A percentile compares a stretch with the other conserved stretches of the same genome.
These are phyloP conservation scores for Leptographium lundbergii DNA, from an alignment of 2,329 filamentous ascomycete species.

Conservation along the genomic window DNA sequence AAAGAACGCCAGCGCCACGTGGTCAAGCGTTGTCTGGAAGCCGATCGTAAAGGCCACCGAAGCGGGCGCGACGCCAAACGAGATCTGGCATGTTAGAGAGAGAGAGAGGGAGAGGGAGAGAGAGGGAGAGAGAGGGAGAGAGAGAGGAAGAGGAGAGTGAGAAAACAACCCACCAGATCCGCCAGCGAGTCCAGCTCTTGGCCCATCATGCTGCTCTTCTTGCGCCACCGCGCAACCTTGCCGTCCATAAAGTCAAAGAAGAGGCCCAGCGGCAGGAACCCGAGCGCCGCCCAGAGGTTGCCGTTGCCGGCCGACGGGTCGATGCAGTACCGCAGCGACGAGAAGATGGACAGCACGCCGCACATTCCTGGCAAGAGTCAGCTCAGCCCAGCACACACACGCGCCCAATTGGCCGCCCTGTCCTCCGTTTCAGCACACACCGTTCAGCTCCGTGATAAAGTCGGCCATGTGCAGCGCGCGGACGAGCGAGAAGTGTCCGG, in stretches of 20 bases:
- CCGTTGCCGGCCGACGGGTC: constrained; percentile 47
- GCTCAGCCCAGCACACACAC: background rate
- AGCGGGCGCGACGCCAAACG: constrained; percentile 86
- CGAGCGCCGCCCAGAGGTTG: constrained; percentile 71
- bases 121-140: background rate
- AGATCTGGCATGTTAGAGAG: constrained; percentile 48
- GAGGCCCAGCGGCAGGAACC: constrained; percentile 79
- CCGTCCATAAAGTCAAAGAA: constrained; percentile 99
- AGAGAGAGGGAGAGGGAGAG: background rate
- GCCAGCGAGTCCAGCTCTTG: constrained; percentile 94
- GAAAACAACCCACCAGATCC: constrained; percentile 56
- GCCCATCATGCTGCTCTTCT: constrained; percentile 95
- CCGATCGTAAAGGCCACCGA: constrained; percentile 81
- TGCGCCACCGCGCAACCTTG: constrained; percentile 88
- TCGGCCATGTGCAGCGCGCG: constrained; percentile 66
- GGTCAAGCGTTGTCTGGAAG: constrained; percentile 72
- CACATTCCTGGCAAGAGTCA: constrained; percentile 43
- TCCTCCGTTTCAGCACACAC: constrained; percentile 29
- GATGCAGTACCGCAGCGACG: constrained; percentile 85
- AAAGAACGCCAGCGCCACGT: constrained; percentile 70
- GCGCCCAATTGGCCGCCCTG: background rate
- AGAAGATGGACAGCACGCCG: constrained; percentile 90
- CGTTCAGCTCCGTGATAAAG: constrained; percentile 72
- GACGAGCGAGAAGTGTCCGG: constrained; percentile 60
- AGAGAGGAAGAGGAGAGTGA: background rate